phyloP scores from a whole-genome alignment of 768 basidiomycete species.

The Lentinus tigrinus region DNA sequence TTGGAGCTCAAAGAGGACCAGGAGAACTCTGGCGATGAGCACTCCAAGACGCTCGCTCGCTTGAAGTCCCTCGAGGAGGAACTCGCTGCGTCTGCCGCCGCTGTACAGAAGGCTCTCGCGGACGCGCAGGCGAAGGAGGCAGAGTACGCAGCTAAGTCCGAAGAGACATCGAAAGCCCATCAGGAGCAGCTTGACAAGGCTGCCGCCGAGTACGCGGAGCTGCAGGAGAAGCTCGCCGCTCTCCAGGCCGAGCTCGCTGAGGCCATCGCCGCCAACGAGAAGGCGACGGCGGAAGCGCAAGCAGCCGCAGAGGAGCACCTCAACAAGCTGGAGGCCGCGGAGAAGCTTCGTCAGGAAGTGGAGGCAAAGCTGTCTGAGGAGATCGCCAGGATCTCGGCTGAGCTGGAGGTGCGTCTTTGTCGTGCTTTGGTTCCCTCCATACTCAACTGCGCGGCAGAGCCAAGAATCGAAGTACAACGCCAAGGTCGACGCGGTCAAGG shows the following conservation, averaged over 20 bases:
- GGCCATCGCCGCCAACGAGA: conserved; percentile 47
- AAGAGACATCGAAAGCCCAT: conserved; percentile 43
- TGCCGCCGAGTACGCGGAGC: conserved; percentile 33
- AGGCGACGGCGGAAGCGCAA: conserved; percentile 43
- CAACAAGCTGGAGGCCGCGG: conserved; percentile 49
- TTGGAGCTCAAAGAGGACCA: conserved; percentile 72
- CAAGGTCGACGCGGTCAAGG: conserved; percentile 64
- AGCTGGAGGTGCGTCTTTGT: conserved; percentile 59
- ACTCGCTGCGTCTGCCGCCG: conserved; percentile 45
- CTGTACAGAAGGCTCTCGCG: conserved; percentile 47
- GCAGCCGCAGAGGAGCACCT: conserved; percentile 48
- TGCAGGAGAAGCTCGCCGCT: conserved; percentile 43
- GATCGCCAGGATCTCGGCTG: conserved; percentile 51
- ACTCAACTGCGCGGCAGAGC: conserved; percentile 38
- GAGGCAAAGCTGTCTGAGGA: conserved; percentile 55
- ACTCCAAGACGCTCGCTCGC: conserved; percentile 41
- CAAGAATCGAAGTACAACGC: conserved; percentile 68
- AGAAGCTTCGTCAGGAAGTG: conserved; percentile 47
- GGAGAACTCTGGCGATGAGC: conserved; percentile 63
- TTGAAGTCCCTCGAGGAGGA: conserved; percentile 56
- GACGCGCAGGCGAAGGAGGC: conserved; percentile 48
- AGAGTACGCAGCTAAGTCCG: conserved; percentile 39
- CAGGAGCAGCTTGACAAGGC: conserved; percentile 43
- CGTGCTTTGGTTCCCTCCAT: conserved; percentile 1
- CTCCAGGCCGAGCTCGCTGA: conserved; percentile 48